A percentile compares a stretch with the other conserved stretches of the same genome.
Evolutionary conservation across 225 moss, liverwort and hornwort genomes (phyloP).

Genomic region (Sphagnum contortum): DNA sequence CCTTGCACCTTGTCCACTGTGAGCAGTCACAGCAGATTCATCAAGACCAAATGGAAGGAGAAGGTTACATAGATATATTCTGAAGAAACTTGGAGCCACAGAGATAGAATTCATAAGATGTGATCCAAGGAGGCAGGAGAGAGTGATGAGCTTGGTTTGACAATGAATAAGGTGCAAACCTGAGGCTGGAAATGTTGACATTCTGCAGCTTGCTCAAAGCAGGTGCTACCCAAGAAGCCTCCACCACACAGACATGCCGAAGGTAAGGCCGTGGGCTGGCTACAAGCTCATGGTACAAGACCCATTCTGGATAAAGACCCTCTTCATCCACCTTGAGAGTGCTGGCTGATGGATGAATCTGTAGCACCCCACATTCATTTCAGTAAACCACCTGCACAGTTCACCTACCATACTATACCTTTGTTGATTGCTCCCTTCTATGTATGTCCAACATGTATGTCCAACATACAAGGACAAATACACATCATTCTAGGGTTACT

Average conservation of each 20-base stretch:
- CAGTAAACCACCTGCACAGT: background rate
- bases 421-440: background rate
- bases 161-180: conserved; percentile 11
- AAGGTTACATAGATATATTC: background rate
- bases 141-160: too few relatives aligned
- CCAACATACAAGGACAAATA: background rate
- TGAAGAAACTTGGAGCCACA: background rate
- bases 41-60: background rate
- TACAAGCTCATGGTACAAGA: conserved; percentile 94
- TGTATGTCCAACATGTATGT: background rate
- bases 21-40: background rate
- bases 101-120: background rate
- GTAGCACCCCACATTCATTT: background rate
- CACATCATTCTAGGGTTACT: background rate
- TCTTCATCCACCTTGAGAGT: conserved; percentile 76
- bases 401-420: too few relatives aligned
- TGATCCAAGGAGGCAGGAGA: too few relatives aligned
- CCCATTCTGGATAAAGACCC: conserved; percentile 89
- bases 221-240: conserved; percentile 81
- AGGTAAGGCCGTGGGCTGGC: conserved; percentile 73
- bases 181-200: conserved; percentile 52
- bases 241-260: conserved; percentile 79
- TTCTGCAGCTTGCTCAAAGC: conserved; percentile 69
- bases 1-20: conserved; percentile 17
- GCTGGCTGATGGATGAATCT: conserved; percentile 81